Evolutionary conservation across 768 basidiomycete genomes (phyloP).

Genomic region (Lactifluus rugatus): DNA sequence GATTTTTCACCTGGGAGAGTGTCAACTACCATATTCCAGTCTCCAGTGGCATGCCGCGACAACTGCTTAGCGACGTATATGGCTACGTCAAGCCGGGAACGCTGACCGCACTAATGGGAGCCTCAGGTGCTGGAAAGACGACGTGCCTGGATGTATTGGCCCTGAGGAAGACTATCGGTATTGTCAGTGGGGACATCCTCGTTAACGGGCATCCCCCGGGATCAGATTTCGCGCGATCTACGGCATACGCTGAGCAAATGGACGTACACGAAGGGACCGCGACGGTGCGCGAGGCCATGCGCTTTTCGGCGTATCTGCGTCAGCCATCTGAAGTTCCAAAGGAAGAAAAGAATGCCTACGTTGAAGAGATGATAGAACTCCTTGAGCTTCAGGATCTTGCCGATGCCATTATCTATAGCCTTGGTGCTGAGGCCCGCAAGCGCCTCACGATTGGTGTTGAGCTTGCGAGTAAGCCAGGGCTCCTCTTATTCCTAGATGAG

Average conservation of each 20-base stretch:
- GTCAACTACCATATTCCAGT: constrained; percentile 72
- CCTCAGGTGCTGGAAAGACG: constrained; percentile 65
- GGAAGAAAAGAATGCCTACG: constrained; percentile 70
- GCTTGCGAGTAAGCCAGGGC: constrained; percentile 76
- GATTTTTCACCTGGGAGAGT: constrained; percentile 73
- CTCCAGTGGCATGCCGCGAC: constrained; percentile 43
- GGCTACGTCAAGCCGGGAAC: constrained; percentile 82
- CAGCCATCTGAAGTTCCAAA: constrained; percentile 59
- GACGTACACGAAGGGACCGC: constrained; percentile 77
- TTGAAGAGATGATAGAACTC: constrained; percentile 75
- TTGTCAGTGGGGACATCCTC: constrained; percentile 52
- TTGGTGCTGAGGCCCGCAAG: constrained; percentile 65
- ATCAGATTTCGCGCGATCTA: constrained; percentile 35
- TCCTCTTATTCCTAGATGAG: constrained; percentile 57
- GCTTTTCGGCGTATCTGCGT: constrained; percentile 77
- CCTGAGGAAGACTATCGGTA: constrained; percentile 62
- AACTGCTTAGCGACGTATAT: constrained; percentile 63
- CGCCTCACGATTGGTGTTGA: constrained; percentile 89
- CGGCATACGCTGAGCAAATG: constrained; percentile 46
- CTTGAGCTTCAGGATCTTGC: constrained; percentile 77
- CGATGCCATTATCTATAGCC: constrained; percentile 69
- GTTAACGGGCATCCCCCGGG: constrained; percentile 57
- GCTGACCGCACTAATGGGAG: constrained; percentile 85
- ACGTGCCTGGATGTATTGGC: constrained; percentile 70
- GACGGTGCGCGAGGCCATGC: constrained; percentile 76